Evolutionary conservation across 179 eudicot species (phyloP).

Genomic region (Corrigiola litoralis): DNA sequence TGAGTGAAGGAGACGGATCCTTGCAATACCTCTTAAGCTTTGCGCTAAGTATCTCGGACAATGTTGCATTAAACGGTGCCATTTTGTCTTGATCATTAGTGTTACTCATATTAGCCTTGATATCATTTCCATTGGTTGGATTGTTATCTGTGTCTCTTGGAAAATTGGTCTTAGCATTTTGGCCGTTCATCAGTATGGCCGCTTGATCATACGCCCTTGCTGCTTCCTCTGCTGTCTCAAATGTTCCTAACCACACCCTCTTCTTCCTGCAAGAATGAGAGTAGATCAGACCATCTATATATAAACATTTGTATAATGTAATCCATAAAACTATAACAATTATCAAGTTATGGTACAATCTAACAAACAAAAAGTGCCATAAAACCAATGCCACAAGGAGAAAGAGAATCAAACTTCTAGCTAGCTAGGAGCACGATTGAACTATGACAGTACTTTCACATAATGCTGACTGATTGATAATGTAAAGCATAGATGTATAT

Average conservation of each 20-base stretch:
- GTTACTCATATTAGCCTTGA: not conserved
- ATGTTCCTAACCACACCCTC: conserved; percentile 75
- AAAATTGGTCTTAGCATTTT: conserved; percentile 69
- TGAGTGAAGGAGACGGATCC: conserved; percentile 70
- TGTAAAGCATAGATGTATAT: no score
- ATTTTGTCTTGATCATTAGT: not conserved
- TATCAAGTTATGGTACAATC: no score
- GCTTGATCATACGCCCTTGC: conserved; percentile 80
- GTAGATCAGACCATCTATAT: not conserved
- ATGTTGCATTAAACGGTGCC: conserved; percentile 19
- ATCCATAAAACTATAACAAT: no score
- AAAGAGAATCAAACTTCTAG: no score
- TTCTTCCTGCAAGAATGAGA: conserved; percentile 41
- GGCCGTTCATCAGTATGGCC: conserved; percentile 70
- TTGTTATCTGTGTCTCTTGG: conserved; percentile 24
- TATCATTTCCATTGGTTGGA: not conserved
- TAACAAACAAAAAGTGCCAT: no score
- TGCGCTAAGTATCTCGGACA: conserved; percentile 44
- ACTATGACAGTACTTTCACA: no score
- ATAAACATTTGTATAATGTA: no score
- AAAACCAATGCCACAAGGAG: no score
- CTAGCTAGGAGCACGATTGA: no score
- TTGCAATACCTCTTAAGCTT: conserved; percentile 64
- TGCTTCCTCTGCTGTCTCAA: conserved; percentile 79
- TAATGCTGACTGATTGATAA: no score